A percentile compares a stretch with the other conserved stretches of the same genome.
Evolutionary conservation across 2,329 filamentous ascomycete species (phyloP).

Genomic region (Exophiala sp.): DNA sequence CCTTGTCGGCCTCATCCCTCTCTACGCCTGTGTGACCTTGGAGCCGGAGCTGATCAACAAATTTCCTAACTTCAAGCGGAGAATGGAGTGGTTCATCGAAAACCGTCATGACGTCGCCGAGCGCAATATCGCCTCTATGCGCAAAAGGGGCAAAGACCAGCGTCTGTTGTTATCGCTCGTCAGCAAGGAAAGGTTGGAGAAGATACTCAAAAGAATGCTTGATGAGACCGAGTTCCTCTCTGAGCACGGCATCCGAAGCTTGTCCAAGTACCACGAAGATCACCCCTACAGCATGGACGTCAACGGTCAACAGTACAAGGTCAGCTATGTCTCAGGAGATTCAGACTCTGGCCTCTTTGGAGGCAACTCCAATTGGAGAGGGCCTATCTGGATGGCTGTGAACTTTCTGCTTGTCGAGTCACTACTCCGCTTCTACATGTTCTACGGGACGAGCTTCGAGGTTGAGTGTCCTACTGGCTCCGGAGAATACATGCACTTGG

Average conservation of each 20-base stretch:
- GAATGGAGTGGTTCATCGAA: slow-evolving; percentile 89
- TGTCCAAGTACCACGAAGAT: slow-evolving; percentile 88
- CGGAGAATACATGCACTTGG: slow-evolving; percentile 91
- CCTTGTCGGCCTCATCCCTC: slow-evolving; percentile 85
- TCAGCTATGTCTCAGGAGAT: slow-evolving; percentile 89
- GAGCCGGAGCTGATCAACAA: slow-evolving; percentile 92
- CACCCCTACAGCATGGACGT: slow-evolving; percentile 94
- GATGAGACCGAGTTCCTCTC: slow-evolving; percentile 92
- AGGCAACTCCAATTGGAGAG: slow-evolving; percentile 97
- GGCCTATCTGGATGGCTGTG: slow-evolving; percentile 91
- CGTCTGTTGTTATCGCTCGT: slow-evolving; percentile 84
- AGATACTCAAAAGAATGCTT: slow-evolving; percentile 87
- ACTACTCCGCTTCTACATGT: slow-evolving; percentile 91
- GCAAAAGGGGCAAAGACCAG: slow-evolving; percentile 83
- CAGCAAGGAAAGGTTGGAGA: slow-evolving; percentile 84
- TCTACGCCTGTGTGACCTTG: slow-evolving; percentile 86
- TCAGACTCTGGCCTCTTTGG: slow-evolving; percentile 94
- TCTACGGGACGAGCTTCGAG: slow-evolving; percentile 83
- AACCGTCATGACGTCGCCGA: slow-evolving; percentile 83
- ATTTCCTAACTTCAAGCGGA: slow-evolving; percentile 87
- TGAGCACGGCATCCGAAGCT: slow-evolving; percentile 81
- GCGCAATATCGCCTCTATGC: slow-evolving; percentile 91
- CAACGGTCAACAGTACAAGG: slow-evolving; percentile 82
- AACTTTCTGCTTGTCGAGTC: slow-evolving; percentile 94
- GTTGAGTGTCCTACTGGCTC: slow-evolving; percentile 93